Percentiles rank a stretch among this genome's conserved stretches.
Evolutionary conservation across 768 basidiomycete genomes (phyloP).

Genomic region (Pleurotus tuber-regium): DNA sequence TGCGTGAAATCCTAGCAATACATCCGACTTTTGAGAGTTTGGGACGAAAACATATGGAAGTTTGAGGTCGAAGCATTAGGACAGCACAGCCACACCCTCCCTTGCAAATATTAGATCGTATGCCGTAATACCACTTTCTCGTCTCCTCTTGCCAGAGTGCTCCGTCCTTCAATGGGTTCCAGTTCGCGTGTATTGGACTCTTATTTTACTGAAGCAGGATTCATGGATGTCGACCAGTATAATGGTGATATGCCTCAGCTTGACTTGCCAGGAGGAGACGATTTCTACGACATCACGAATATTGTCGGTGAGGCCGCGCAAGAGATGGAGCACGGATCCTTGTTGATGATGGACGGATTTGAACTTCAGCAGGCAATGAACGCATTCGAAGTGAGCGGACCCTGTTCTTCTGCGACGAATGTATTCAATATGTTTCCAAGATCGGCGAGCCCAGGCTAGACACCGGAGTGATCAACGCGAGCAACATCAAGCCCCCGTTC

Average conservation of each 20-base stretch:
- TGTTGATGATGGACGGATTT: conserved; percentile 69
- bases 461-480: conserved; percentile 59
- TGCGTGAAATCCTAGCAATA: neutral
- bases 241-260: conserved; percentile 17
- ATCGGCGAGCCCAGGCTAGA: conserved; percentile 91
- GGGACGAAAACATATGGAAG: conserved; percentile 10
- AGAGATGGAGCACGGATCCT: conserved; percentile 62
- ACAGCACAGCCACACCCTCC: conserved; percentile 29
- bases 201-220: conserved; percentile 7
- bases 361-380: conserved; percentile 91
- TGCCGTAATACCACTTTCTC: too few relatives aligned
- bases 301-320: conserved; percentile 55
- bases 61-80: conserved; percentile 17
- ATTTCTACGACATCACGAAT: conserved; percentile 62
- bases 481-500: conserved; percentile 48
- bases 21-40: conserved; percentile 12
- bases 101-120: neutral
- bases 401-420: neutral
- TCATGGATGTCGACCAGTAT: conserved; percentile 10
- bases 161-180: conserved; percentile 1
- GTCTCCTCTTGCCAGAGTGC: too few relatives aligned
- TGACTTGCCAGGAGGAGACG: conserved; percentile 53
- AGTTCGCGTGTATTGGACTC: neutral
- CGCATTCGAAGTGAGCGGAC: conserved; percentile 70
- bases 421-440: conserved; percentile 34